Percentiles rank a stretch among this genome's conserved stretches.
phyloP scores from a whole-genome alignment of 257 asterid species.

The Galeopsis tetrahit region DNA sequence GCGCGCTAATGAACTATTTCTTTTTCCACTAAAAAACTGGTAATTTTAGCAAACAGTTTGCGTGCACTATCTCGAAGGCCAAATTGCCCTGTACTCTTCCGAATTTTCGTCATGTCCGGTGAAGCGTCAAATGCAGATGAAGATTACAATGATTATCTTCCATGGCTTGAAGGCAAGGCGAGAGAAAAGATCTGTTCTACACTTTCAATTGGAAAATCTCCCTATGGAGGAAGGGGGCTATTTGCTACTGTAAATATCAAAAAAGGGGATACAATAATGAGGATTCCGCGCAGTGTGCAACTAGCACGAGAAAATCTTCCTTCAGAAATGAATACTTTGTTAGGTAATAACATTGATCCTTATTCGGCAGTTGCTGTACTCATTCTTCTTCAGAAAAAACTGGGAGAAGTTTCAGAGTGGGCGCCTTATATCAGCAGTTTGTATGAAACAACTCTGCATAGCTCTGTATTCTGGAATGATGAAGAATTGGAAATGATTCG shows the following conservation, averaged over 20 bases:
- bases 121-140: constrained; percentile 8
- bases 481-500: constrained; percentile 70
- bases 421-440: constrained; percentile 67
- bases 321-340: constrained; percentile 38
- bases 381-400: constrained; percentile 57
- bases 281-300: constrained; percentile 30
- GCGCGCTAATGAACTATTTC: background rate
- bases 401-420: constrained; percentile 74
- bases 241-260: too few relatives aligned
- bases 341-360: constrained; percentile 48
- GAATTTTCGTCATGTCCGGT: background rate
- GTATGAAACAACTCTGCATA: constrained; percentile 51
- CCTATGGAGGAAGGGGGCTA: too few relatives aligned
- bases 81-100: background rate
- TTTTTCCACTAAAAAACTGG: background rate
- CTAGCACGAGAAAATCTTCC: constrained; percentile 42
- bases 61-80: constrained; percentile 42
- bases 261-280: too few relatives aligned
- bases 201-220: too few relatives aligned
- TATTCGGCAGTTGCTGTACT: constrained; percentile 73
- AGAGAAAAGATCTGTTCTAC: too few relatives aligned
- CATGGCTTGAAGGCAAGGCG: constrained; percentile 51
- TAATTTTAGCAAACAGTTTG: constrained; percentile 43
- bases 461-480: constrained; percentile 72
- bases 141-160: constrained; percentile 70